These are phyloP conservation scores for Sporothrix globosa DNA, from an alignment of 2,329 filamentous ascomycete species.

Conservation along the genomic window DNA sequence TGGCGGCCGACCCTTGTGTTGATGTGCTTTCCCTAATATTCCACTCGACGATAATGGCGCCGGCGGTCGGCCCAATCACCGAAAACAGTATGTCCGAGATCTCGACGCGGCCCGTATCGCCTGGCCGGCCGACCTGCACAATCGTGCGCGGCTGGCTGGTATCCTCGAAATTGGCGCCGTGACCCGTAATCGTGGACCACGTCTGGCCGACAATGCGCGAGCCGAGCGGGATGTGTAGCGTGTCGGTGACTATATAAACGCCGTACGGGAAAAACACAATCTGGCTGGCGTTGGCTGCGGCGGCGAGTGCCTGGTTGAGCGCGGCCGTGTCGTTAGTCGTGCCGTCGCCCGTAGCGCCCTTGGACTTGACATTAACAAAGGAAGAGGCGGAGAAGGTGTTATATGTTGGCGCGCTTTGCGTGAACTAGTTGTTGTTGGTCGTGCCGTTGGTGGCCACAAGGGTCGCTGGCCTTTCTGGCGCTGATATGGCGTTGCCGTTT, in stretches of 20 bases:
- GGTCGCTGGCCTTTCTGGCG: no score
- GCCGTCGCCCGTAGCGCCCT: constrained; percentile 53
- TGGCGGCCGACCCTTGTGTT: constrained; percentile 39
- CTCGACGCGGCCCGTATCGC: constrained; percentile 67
- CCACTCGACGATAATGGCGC: constrained; percentile 73
- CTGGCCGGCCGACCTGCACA: constrained; percentile 61
- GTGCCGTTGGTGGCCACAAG: no score
- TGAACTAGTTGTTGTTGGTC: not conserved
- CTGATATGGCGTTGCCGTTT: no score
- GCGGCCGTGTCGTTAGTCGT: constrained; percentile 62
- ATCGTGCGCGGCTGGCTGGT: no score
- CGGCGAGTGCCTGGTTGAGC: constrained; percentile 59
- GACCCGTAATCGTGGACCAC: constrained; percentile 37
- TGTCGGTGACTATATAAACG: constrained; percentile 56
- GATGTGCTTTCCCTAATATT: constrained; percentile 58
- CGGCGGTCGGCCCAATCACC: constrained; percentile 65
- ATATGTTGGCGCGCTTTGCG: not conserved
- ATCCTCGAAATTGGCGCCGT: constrained; percentile 60
- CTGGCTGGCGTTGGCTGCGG: constrained; percentile 51
- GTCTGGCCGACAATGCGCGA: constrained; percentile 62
- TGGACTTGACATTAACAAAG: not conserved
- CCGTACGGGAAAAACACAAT: constrained; percentile 62
- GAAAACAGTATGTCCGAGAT: constrained; percentile 71
- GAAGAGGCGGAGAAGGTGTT: no score
- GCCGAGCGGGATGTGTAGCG: constrained; percentile 52